Evolutionary conservation across 495 filamentous ascomycete species (phyloP).

Genomic region (Thozetella sp.): DNA sequence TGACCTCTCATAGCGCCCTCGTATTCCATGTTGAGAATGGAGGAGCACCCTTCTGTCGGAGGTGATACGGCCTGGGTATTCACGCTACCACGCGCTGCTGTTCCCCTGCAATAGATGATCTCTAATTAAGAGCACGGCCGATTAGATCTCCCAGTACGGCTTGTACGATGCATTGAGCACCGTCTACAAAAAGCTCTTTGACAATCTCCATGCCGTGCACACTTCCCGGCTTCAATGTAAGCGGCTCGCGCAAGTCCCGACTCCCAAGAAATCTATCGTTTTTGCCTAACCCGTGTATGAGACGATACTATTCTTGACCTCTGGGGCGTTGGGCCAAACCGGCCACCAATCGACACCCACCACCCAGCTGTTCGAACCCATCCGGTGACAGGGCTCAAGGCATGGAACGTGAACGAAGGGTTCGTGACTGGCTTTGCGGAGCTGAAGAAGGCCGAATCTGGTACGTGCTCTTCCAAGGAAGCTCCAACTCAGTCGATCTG

Average conservation of each 20-base stretch:
- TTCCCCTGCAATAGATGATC: too few relatives aligned
- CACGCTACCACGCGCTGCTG: too few relatives aligned
- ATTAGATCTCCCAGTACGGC: conserved; percentile 31
- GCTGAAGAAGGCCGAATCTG: conserved; percentile 49
- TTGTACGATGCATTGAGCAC: conserved; percentile 51
- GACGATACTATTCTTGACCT: conserved; percentile 44
- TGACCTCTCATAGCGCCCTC: conserved; percentile 26
- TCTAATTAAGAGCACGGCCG: too few relatives aligned
- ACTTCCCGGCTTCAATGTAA: conserved; percentile 46
- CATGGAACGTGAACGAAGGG: conserved; percentile 50
- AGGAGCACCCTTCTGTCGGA: conserved; percentile 54
- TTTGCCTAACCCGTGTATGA: not conserved
- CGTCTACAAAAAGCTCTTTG: conserved; percentile 45
- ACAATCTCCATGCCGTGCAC: conserved; percentile 51
- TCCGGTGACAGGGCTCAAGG: conserved; percentile 53
- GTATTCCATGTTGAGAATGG: conserved; percentile 56
- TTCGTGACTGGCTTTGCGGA: conserved; percentile 56
- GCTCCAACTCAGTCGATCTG: not conserved
- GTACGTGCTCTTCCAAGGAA: not conserved
- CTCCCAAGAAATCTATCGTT: too few relatives aligned
- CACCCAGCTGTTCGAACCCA: conserved; percentile 58
- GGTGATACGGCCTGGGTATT: conserved; percentile 57
- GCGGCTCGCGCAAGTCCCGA: too few relatives aligned
- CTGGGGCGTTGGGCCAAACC: conserved; percentile 48
- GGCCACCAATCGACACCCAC: conserved; percentile 53